Conservation (phyloP, 2,329 filamentous ascomycete genomes). For the Botrytis porri region DNA sequence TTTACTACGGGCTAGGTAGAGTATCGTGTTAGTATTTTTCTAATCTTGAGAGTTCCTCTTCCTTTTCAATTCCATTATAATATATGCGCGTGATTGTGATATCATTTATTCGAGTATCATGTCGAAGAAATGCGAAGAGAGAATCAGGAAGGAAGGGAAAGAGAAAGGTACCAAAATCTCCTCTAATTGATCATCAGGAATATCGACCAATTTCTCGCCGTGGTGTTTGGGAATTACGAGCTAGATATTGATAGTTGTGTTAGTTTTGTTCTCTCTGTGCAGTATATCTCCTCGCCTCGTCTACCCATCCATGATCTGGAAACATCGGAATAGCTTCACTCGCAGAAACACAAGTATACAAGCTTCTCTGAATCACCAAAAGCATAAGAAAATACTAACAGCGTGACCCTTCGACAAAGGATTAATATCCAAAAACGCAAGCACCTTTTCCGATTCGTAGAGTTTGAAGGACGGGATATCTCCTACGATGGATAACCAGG, state of each 20-base stretch:
- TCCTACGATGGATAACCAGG: slow-evolving; percentile 51
- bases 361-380: not conserved
- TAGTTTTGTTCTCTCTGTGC: not conserved
- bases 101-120: not conserved
- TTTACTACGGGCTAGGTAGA: slow-evolving; percentile 68
- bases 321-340: not conserved
- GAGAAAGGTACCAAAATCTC: slow-evolving; percentile 68
- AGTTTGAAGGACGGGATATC: slow-evolving; percentile 97
- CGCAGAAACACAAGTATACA: not conserved
- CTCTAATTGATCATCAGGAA: slow-evolving; percentile 80
- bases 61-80: not conserved
- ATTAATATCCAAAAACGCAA: slow-evolving; percentile 95
- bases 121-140: slow-evolving; percentile 8
- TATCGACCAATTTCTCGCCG: slow-evolving; percentile 85
- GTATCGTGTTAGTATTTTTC: not conserved
- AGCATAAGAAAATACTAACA: slow-evolving; percentile 52
- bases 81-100: not conserved
- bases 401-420: slow-evolving; percentile 86
- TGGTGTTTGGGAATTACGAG: slow-evolving; percentile 96
- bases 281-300: not conserved
- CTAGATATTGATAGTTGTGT: slow-evolving; percentile 38
- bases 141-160: slow-evolving; percentile 13
- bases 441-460: slow-evolving; percentile 87
- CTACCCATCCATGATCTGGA: not conserved
- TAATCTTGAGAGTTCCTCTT: not conserved